phyloP scores from a whole-genome alignment of 2,329 filamentous ascomycete species.

The Whalleya microplaca region DNA sequence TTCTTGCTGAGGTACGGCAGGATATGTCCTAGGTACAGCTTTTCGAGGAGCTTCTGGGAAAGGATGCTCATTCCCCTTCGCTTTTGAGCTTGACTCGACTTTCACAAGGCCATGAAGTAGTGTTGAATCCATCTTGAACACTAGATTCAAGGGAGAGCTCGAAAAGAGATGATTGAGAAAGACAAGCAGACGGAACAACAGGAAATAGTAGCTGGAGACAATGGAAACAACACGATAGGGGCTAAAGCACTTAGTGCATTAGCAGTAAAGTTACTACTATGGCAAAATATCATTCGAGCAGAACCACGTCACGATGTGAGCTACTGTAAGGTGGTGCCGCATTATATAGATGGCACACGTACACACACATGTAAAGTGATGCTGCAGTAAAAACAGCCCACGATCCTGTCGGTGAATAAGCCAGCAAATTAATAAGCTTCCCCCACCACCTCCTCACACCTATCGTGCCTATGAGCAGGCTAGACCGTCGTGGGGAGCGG shows the following conservation, averaged over 20 bases:
- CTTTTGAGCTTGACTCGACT: conserved; percentile 31
- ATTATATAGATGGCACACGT: conserved; percentile 2
- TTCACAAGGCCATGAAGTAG: conserved; percentile 32
- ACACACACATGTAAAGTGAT: conserved; percentile 5
- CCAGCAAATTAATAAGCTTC: background rate
- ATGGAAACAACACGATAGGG: background rate
- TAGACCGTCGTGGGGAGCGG: conserved; percentile 4
- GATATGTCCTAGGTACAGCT: conserved; percentile 44
- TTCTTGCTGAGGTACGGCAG: conserved; percentile 40
- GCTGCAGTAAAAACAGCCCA: conserved; percentile 11
- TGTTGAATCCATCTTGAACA: conserved; percentile 18
- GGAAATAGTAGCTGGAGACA: background rate
- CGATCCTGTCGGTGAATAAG: conserved; percentile 20
- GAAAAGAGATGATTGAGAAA: background rate
- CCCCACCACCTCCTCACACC: background rate
- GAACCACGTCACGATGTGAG: background rate
- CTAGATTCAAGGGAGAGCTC: background rate
- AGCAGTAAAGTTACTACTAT: background rate
- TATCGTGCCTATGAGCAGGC: conserved; percentile 1
- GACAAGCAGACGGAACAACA: too few species aligned
- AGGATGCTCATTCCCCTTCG: conserved; percentile 8
- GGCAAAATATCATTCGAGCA: background rate
- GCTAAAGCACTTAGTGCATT: background rate
- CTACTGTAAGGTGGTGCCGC: conserved; percentile 4
- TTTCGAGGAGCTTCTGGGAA: conserved; percentile 40